Base-by-base conservation (phyloP, 805 yeast genomes). In the Ogataea ganodermae region DNA sequence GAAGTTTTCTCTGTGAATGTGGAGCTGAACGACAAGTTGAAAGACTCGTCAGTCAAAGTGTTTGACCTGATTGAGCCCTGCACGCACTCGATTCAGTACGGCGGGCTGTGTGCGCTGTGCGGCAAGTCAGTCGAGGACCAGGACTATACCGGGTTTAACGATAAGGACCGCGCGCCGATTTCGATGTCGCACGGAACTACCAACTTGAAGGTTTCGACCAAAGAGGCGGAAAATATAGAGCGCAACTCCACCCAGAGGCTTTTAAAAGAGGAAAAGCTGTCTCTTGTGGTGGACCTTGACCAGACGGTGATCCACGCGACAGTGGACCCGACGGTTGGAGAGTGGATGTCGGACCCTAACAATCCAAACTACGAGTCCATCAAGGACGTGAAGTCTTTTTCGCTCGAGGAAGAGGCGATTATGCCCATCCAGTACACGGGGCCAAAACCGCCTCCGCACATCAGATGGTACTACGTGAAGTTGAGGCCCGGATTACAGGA, bases 221-320 rank as follows among this genome's bases (percentile, higher is more conserved):
- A 78, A 51, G 99, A 94, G 69, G 99, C 98, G 1, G 84, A 81
- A 50, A 81, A 83, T 50, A 83, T 94, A 41, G 98, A 91, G 62
- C 78, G 79, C 50, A 70, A 71, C 24, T 76, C 90, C 44, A 80
- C 89, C 4, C 70, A 73, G 47, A 73, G 85, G 49, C 73, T 94
- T 39, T 67, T 82, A 5, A 64, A 72, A 13, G 86, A 81, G 44
- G 72, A 76, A 49, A 89, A 88, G 64, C 73, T 94, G 52, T 90
- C 94, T 24, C 73, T 94, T 47, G 98, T 94, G 23, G 99, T 94
- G 4, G 99, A 94, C 73, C 75, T 94, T 53, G 99, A 94, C 70
- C 99, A 94, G 66, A 94, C 99, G 0, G 95, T 94, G 4, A 92
- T 94, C 26, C 99, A 94, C 62, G 96, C 97, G 35, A 92, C 97